Evolutionary conservation across 495 filamentous ascomycete genomes (phyloP).

Genomic region (Lepraria neglecta): DNA sequence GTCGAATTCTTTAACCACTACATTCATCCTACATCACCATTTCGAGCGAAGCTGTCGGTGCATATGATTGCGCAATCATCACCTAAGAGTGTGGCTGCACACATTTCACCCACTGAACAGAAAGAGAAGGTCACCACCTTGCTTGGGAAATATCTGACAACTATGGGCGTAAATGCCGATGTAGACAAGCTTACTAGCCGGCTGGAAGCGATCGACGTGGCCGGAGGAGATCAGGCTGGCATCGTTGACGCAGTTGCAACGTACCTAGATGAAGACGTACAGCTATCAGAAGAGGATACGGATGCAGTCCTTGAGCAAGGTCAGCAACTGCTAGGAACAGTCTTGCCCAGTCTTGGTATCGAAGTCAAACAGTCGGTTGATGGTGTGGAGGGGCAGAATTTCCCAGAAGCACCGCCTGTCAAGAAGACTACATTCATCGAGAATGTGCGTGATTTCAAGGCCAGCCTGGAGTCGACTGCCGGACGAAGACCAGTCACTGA

Average conservation of each 20-base stretch:
- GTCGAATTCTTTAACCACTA: constrained; percentile 70
- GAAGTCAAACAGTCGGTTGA: constrained; percentile 31
- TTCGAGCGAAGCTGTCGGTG: constrained; percentile 72
- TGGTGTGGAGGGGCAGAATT: constrained; percentile 22
- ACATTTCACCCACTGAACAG: constrained; percentile 42
- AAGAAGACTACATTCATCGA: constrained; percentile 51
- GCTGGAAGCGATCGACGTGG: constrained; percentile 45
- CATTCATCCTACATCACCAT: constrained; percentile 65
- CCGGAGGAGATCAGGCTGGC: constrained; percentile 37
- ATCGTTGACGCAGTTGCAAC: constrained; percentile 41
- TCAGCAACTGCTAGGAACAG: constrained; percentile 37
- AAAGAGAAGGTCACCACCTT: constrained; percentile 47
- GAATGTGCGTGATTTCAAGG: constrained; percentile 72
- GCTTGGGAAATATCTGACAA: constrained; percentile 47
- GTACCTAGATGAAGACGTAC: constrained; percentile 46
- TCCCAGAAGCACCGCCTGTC: constrained; percentile 26
- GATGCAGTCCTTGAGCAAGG: constrained; percentile 42
- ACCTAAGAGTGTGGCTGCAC: constrained; percentile 36
- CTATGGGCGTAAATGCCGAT: constrained; percentile 44
- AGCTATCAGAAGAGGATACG: constrained; percentile 39
- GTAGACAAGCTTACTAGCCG: constrained; percentile 37
- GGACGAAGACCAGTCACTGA: constrained; percentile 67
- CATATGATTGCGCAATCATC: constrained; percentile 70
- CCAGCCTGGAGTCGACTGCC: constrained; percentile 57
- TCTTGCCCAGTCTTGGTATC: constrained; percentile 35